Conservation (phyloP, 176 grass and related monocot genomes). For the Cenchrus americanus region DNA sequence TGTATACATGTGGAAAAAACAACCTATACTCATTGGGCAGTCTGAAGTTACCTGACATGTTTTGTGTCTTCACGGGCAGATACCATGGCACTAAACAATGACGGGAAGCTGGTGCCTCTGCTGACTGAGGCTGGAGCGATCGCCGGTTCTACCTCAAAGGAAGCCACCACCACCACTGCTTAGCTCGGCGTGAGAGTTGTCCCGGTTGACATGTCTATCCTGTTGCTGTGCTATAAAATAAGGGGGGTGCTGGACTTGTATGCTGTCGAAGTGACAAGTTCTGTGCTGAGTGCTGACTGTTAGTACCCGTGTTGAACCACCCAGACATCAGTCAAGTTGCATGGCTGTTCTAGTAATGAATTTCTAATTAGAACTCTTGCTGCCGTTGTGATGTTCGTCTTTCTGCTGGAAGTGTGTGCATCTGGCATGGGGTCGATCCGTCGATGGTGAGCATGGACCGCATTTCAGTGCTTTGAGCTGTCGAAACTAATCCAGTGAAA, state of each 20-base stretch:
- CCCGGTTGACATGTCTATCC: neutral
- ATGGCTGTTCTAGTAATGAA: neutral
- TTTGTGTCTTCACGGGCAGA: constrained; percentile 31
- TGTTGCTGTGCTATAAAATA: constrained; percentile 16
- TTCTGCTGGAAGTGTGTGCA: neutral
- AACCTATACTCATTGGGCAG: neutral
- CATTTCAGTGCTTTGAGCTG: neutral
- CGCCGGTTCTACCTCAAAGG: constrained; percentile 37
- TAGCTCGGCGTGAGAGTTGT: constrained; percentile 1
- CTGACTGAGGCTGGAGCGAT: constrained; percentile 78
- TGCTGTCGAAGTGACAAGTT: neutral
- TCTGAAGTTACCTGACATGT: constrained; percentile 34
- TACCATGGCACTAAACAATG: constrained; percentile 52
- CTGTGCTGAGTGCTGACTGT: neutral
- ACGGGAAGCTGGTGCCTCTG: constrained; percentile 68
- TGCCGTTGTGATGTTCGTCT: neutral
- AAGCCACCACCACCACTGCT: constrained; percentile 3
- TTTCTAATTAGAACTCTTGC: neutral
- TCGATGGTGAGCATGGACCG: neutral
- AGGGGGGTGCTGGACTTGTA: neutral
- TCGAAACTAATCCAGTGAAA: neutral
- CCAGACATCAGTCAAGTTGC: neutral
- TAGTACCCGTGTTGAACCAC: neutral
- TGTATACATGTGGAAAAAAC: neutral
- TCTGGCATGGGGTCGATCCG: neutral